A percentile compares a stretch with the other conserved stretches of the same genome.
phyloP scores from a whole-genome alignment of 805 yeast species.

The Torulaspora maleeae region DNA sequence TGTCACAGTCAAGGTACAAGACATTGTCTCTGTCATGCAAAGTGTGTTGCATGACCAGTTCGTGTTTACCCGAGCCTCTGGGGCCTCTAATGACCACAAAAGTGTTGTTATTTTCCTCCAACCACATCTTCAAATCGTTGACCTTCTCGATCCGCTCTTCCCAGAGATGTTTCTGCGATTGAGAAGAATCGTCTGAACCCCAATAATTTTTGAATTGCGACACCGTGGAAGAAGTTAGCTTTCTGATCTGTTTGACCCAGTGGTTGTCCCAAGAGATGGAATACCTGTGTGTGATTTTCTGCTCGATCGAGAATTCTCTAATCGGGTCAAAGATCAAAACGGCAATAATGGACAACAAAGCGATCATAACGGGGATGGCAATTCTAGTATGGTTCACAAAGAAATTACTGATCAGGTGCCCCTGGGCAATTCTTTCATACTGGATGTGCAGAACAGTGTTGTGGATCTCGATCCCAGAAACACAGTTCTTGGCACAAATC shows the following conservation, averaged over 20 bases:
- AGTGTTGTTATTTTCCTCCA: constrained; percentile 84
- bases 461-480: constrained; percentile 68
- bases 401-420: constrained; percentile 51
- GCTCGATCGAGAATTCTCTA: constrained; percentile 70
- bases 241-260: constrained; percentile 35
- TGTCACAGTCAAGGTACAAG: constrained; percentile 74
- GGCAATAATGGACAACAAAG: constrained; percentile 73
- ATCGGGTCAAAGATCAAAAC: constrained; percentile 91
- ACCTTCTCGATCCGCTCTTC: constrained; percentile 64
- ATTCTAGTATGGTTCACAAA: constrained; percentile 75
- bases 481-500: constrained; percentile 83
- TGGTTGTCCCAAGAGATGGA: constrained; percentile 46
- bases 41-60: constrained; percentile 64
- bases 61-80: constrained; percentile 89
- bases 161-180: constrained; percentile 46
- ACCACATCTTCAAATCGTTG: constrained; percentile 68
- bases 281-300: constrained; percentile 60
- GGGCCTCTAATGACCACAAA: constrained; percentile 91
- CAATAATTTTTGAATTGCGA: constrained; percentile 36
- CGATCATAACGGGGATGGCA: constrained; percentile 73
- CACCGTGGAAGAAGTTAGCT: constrained; percentile 38
- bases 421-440: constrained; percentile 55
- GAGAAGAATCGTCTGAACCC: constrained; percentile 32
- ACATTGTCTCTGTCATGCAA: constrained; percentile 56
- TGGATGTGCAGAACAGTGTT: constrained; percentile 68